Base-by-base conservation (phyloP, 116 monocot genomes). In the Zostera marina region DNA sequence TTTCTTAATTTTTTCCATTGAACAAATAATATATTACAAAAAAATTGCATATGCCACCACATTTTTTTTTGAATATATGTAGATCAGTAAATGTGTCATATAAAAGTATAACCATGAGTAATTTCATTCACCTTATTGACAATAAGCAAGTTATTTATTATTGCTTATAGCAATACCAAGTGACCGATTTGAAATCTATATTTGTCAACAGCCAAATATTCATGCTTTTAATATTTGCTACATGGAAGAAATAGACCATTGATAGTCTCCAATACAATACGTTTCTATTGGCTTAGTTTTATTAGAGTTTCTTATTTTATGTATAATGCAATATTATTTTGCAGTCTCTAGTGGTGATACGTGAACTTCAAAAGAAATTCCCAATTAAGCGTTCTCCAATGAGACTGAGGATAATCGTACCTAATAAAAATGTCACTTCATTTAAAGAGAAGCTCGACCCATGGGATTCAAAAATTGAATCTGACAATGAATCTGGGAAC, bases 371-470 rank as follows among this genome's bases (percentile, higher is more conserved):
- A 56, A 79, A 89, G 67, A 85, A 83, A 56, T 96, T 71, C 39
- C 89, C 96, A 13, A 89, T 96, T 56, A 89, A 78, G 72, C 73
- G 96, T 48, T 77, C 84, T 32, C 85, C 89, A 25, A 82, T 89
- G 96, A 79, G 76, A 58, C 48, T 96, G 47, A 73, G 89, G 12
- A 63, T 96, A 60, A 65, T 78, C 47, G 42, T 85, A 46, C 78
- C 89, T 26, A 76, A 78, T 38, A 62, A 58, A 41, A 64, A 67
- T 56, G 63, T 76, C 53, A 42, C 82, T 47, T 17, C 53, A 65
- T 70, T 89, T 13, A 66, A 63, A 24, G 96, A 89, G 20, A 80
- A 96, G 62, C 74, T 85, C 44, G 55, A 23, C 19, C 45, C 17
- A 2, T 89, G 79, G 89, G 74, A 80, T 73, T 85, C 85, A 59